Percentiles rank a stretch among this genome's conserved stretches.
Evolutionary conservation across 495 filamentous ascomycete species (phyloP).

Genomic region (Tuber umbilicatum): DNA sequence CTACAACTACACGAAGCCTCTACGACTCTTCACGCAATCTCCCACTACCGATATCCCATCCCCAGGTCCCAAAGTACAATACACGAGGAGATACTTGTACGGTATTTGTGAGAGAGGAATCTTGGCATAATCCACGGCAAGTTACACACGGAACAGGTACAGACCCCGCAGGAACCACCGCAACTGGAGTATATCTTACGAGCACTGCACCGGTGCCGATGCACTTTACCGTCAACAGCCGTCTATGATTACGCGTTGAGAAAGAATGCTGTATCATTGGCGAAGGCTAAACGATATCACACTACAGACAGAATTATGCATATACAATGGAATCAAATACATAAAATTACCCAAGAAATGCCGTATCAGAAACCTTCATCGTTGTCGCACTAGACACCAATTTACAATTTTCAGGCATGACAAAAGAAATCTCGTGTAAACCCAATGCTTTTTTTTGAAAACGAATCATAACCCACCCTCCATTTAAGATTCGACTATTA

Average conservation of each 20-base stretch:
- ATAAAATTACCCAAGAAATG: background rate
- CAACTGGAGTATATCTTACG: too few species aligned
- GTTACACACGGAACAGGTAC: too few species aligned
- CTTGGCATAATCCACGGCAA: too few species aligned
- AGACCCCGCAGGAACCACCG: too few species aligned
- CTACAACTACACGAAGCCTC: too few species aligned
- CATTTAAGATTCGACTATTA: background rate
- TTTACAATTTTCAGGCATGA: constrained; percentile 7
- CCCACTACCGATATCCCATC: too few species aligned
- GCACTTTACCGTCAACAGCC: background rate
- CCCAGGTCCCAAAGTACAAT: too few species aligned
- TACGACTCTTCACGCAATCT: too few species aligned
- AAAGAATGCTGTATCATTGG: background rate
- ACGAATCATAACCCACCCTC: constrained; percentile 11
- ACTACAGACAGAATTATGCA: background rate
- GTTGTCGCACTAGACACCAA: background rate
- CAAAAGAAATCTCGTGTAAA: constrained; percentile 34
- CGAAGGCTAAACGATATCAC: background rate
- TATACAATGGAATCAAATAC: background rate
- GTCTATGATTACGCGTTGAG: background rate
- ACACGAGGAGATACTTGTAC: too few species aligned
- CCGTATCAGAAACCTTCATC: background rate
- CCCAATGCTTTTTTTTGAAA: constrained; percentile 46
- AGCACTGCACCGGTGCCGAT: background rate
- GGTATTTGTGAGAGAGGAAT: too few species aligned